Evolutionary conservation across 2,329 filamentous ascomycete genomes (phyloP).

Genomic region (Madurella mycetomatis): DNA sequence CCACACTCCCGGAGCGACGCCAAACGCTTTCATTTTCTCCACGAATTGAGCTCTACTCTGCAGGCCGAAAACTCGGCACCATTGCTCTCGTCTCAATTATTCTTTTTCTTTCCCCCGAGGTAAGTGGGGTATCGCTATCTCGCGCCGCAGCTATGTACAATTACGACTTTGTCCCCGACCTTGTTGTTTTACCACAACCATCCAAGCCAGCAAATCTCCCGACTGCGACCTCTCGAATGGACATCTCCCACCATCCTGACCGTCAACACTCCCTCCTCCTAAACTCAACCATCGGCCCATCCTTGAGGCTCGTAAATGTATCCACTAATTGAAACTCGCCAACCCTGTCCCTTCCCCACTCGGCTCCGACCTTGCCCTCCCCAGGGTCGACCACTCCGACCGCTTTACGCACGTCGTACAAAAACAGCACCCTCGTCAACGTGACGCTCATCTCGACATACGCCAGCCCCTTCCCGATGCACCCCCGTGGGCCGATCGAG

Average conservation of each 20-base stretch:
- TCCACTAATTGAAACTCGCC: slow-evolving; percentile 67
- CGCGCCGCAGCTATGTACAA: background rate
- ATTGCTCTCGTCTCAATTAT: background rate
- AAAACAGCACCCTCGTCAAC: slow-evolving; percentile 55
- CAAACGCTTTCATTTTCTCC: slow-evolving; percentile 3
- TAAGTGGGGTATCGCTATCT: background rate
- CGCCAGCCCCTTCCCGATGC: slow-evolving; percentile 66
- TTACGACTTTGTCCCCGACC: background rate
- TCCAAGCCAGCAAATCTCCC: background rate
- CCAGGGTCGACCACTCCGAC: slow-evolving; percentile 47
- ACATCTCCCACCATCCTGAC: background rate
- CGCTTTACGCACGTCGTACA: slow-evolving; percentile 56
- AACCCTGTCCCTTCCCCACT: slow-evolving; percentile 51
- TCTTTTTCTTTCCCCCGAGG: too few relatives aligned
- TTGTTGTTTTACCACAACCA: background rate
- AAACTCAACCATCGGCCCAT: slow-evolving; percentile 66
- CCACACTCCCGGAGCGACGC: background rate
- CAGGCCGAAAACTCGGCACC: too few relatives aligned
- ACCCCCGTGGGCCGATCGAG: slow-evolving; percentile 63
- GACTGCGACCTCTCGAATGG: background rate
- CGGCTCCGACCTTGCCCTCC: slow-evolving; percentile 43
- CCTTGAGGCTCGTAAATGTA: slow-evolving; percentile 69
- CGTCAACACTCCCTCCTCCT: slow-evolving; percentile 29
- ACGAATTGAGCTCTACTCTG: slow-evolving; percentile 4
- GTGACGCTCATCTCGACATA: slow-evolving; percentile 64